These are phyloP conservation scores for Globisporangium orthogonon DNA, from an alignment of 352 stramenopile genomes.

Conservation along the genomic window DNA sequence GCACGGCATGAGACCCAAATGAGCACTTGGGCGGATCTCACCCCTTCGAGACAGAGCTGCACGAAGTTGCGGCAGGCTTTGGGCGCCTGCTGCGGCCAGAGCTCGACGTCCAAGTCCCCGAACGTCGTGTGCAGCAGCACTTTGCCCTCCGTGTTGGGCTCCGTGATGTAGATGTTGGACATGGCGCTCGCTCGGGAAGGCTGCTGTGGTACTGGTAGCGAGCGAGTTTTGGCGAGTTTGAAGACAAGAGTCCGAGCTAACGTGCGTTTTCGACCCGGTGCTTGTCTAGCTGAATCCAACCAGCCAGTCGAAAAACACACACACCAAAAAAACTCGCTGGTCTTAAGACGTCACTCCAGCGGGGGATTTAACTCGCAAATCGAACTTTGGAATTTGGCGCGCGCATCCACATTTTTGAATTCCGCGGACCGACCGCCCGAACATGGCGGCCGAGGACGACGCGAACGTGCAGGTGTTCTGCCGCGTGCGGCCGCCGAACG, in stretches of 20 bases:
- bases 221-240: too few relatives aligned
- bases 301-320: too few relatives aligned
- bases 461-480: constrained; percentile 85
- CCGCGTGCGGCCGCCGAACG: constrained; percentile 76
- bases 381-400: background rate
- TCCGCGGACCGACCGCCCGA: background rate
- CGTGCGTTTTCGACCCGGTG: too few relatives aligned
- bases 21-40: constrained; percentile 8
- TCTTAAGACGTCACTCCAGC: too few relatives aligned
- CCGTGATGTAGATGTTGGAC: constrained; percentile 96
- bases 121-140: constrained; percentile 96
- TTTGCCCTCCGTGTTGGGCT: constrained; percentile 94
- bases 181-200: constrained; percentile 37
- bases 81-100: constrained; percentile 96
- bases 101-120: constrained; percentile 95
- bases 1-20: too few relatives aligned
- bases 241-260: too few relatives aligned
- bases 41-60: constrained; percentile 86
- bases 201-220: background rate
- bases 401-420: background rate
- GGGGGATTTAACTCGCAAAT: too few relatives aligned
- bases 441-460: constrained; percentile 30
- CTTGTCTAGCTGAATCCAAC: too few relatives aligned
- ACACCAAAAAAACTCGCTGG: too few relatives aligned
- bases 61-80: constrained; percentile 92